A percentile compares a stretch with the other conserved stretches of the same genome.
Evolutionary conservation across 1,284 basidiomycete genomes (phyloP).

Genomic region (Rhodotorula sp.): DNA sequence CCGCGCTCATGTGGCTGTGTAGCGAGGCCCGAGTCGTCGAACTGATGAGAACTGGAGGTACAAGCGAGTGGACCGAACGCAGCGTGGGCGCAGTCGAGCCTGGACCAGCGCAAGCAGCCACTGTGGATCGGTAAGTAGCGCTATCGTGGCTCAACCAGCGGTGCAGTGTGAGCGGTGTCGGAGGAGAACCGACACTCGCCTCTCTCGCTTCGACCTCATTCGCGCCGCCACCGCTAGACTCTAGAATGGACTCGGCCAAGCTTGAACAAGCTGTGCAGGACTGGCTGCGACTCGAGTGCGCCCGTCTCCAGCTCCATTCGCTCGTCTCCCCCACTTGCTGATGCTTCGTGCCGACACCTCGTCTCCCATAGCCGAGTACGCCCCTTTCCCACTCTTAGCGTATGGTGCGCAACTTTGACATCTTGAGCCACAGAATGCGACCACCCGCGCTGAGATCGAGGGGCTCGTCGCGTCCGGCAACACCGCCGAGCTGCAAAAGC

Average conservation of each 20-base stretch:
- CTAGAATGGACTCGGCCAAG: not conserved
- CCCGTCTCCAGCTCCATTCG: not conserved
- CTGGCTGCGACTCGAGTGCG: conserved; percentile 39
- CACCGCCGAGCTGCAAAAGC: conserved; percentile 58
- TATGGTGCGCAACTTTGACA: not conserved
- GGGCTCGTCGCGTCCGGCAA: conserved; percentile 57
- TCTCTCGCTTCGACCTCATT: not conserved
- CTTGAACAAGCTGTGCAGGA: conserved; percentile 19
- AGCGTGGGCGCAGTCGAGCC: no score
- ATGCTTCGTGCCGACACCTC: not conserved
- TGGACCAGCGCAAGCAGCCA: no score
- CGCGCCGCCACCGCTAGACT: not conserved
- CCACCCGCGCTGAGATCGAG: conserved; percentile 61
- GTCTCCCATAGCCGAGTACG: conserved; percentile 10
- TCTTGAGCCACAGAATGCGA: conserved; percentile 56
- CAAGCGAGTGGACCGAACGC: no score
- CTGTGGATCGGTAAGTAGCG: no score
- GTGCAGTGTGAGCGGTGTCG: no score
- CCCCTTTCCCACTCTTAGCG: not conserved
- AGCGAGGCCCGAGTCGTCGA: not conserved
- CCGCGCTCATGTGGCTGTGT: no score
- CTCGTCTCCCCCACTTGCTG: not conserved
- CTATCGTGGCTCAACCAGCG: no score
- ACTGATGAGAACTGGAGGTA: not conserved
- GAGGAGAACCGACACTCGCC: not conserved